Evolutionary conservation across 192 early-diverging fungal genomes (phyloP).

Genomic region (Coemansia aciculifera): DNA sequence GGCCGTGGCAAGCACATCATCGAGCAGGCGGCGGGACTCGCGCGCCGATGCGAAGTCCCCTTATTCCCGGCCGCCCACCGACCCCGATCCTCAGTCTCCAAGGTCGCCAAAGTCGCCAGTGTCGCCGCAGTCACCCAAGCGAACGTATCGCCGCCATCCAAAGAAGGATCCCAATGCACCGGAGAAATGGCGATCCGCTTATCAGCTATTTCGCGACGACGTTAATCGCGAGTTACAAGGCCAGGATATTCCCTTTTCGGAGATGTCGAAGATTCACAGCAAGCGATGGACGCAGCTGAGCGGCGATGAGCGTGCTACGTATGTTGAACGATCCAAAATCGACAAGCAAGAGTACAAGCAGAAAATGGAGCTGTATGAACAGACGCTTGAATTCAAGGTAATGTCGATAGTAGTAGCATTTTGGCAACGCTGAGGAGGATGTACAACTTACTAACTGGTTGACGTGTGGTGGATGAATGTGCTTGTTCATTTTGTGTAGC

Average conservation of each 20-base stretch:
- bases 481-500: slow-evolving; percentile 20
- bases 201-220: slow-evolving; percentile 56
- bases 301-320: slow-evolving; percentile 23
- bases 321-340: slow-evolving; percentile 29
- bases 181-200: slow-evolving; percentile 54
- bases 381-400: slow-evolving; percentile 44
- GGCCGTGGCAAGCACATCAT: slow-evolving; percentile 11
- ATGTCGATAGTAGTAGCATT: background rate
- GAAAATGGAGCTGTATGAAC: slow-evolving; percentile 42
- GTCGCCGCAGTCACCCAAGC: slow-evolving; percentile 31
- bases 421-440: background rate
- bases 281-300: slow-evolving; percentile 45
- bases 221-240: slow-evolving; percentile 50
- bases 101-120: slow-evolving; percentile 3
- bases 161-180: slow-evolving; percentile 53
- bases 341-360: slow-evolving; percentile 47
- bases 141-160: slow-evolving; percentile 50
- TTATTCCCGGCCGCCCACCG: slow-evolving; percentile 23
- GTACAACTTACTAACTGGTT: background rate
- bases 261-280: slow-evolving; percentile 57
- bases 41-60: slow-evolving; percentile 30
- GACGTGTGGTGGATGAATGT: background rate
- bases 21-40: slow-evolving; percentile 28
- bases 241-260: slow-evolving; percentile 42
- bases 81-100: slow-evolving; percentile 15